Evolutionary conservation across 2,329 filamentous ascomycete genomes (phyloP), one percentile per base, ranked within the genome.

Genomic region (Pseudonectria buxi): DNA sequence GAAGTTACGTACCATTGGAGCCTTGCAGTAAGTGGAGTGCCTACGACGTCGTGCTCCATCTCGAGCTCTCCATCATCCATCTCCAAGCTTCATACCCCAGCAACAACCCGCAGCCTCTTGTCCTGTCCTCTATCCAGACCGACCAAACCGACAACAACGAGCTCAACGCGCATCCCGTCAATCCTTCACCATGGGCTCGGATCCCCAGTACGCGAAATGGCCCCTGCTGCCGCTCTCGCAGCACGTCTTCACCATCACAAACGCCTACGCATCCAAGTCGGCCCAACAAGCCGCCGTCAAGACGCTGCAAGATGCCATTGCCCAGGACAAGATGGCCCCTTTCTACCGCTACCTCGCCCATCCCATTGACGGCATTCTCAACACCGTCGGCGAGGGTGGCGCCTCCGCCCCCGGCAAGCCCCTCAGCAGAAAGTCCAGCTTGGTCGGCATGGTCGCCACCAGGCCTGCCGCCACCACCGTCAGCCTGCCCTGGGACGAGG

Each of bases 401-500:
- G 65, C 64, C 41, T 59, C 62, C 57, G 62, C 62, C 56, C 62
- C 64, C 45, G 62, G 72, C 62, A 81, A 75, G 62, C 69, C 77
- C n/a, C 61, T 71, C 36, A 72, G 74, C 58, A 73, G 82, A 61
- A 83, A 83, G 66, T 78, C 74, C 49, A 79, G 86, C 62, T 69
- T 78, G 38, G 79, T 78, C 28, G 83, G 81, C 57, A 78, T 94
- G 72, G 73, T 92, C 46, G 83, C 86, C 37, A 82, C 77, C 54
- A 81, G 78, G 63, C 76, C 76, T 54, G 68, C 78, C 14, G 71
- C 76, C 22, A 68, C 74, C 16, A 77, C 72, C 42, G 73, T 86
- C 28, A 80, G 77, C 50, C 70, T 96, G 37, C 76, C 86, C 0
- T 98, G 92, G 92, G 88, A 98, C 56, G 89, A 96, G 67, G 73